These are phyloP conservation scores for Solanum aculeatissimum DNA, from an alignment of 305 asterid genomes.

Conservation along the genomic window DNA sequence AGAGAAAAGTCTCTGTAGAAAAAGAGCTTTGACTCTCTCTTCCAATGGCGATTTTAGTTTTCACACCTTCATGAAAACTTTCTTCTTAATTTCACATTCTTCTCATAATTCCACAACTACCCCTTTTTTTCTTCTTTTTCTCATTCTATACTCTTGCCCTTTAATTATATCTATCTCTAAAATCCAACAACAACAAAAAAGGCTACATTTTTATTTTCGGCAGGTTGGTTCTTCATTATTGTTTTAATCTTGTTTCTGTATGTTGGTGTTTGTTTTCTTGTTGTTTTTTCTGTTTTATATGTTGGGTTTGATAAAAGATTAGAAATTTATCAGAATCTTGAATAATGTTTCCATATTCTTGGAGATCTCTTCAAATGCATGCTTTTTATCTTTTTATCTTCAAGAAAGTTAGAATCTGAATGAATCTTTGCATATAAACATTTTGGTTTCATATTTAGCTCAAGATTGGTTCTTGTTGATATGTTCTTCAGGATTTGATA, in stretches of 20 bases:
- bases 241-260: background rate
- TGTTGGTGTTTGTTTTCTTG: background rate
- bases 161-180: background rate
- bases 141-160: background rate
- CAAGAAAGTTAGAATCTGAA: background rate
- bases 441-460: background rate
- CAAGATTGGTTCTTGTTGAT: conserved; percentile 1
- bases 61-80: background rate
- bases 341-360: background rate
- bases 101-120: background rate
- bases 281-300: background rate
- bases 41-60: background rate
- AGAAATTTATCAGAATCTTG: background rate
- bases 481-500: conserved; percentile 12
- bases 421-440: background rate
- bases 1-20: conserved; percentile 1
- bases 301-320: background rate
- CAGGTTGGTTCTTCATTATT: background rate
- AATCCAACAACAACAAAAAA: background rate
- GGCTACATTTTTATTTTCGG: background rate
- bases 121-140: background rate
- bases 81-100: background rate
- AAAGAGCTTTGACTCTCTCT: background rate
- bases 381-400: background rate
- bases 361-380: background rate